Evolutionary conservation across 176 grass and related monocot species (phyloP).

Genomic region (Thalia dealbata): DNA sequence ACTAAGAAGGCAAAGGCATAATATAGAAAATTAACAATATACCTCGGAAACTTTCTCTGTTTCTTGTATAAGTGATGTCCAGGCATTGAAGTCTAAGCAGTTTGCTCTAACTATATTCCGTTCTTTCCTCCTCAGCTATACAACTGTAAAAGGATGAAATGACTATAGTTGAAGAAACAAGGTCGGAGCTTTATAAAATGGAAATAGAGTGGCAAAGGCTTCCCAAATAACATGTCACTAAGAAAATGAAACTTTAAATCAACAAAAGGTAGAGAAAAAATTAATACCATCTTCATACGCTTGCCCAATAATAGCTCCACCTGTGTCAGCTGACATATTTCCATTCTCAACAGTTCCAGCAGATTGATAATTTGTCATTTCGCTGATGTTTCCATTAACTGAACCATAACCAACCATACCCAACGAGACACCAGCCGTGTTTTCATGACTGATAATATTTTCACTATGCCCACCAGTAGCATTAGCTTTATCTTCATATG

Average conservation of each 20-base stretch:
- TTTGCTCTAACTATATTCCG: constrained; percentile 58
- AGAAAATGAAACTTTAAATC: not conserved
- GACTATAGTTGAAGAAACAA: not conserved
- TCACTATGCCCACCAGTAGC: not conserved
- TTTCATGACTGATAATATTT: not conserved
- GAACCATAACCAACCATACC: constrained; percentile 36
- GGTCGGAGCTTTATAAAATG: not conserved
- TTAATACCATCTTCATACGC: constrained; percentile 65
- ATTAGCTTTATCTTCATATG: not conserved
- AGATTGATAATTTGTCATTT: constrained; percentile 44
- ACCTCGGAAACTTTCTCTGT: constrained; percentile 80
- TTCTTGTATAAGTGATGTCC: constrained; percentile 85
- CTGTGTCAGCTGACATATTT: constrained; percentile 18
- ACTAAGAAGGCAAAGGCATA: not conserved
- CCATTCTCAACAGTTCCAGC: constrained; percentile 52
- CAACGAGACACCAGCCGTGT: constrained; percentile 14
- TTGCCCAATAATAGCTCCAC: constrained; percentile 31
- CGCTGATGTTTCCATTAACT: constrained; percentile 40
- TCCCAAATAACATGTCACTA: not conserved
- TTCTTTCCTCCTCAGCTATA: constrained; percentile 75
- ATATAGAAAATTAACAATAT: constrained; percentile 1
- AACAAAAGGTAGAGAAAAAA: not conserved
- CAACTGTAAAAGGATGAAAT: constrained; percentile 29
- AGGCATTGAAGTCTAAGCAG: constrained; percentile 81
- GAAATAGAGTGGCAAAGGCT: not conserved